Evolutionary conservation across 129 eudicot species (phyloP).

Genomic region (Kitagawia praeruptora): DNA sequence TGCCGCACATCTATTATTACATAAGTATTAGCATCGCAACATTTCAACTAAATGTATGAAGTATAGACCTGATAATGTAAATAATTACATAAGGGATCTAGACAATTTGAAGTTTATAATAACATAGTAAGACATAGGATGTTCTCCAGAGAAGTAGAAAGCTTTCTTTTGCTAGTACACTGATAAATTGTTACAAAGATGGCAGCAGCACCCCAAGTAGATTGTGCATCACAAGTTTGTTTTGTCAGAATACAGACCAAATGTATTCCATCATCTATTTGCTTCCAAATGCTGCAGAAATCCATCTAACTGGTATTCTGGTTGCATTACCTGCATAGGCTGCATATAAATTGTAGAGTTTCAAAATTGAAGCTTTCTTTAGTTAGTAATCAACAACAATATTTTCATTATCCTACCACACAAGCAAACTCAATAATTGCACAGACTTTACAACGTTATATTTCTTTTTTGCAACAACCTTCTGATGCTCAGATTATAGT

Average conservation of each 20-base stretch:
- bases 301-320: not conserved
- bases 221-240: not conserved
- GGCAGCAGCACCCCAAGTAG: conserved; percentile 7
- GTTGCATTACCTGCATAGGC: conserved; percentile 1
- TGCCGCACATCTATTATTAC: not conserved
- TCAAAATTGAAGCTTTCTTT: not conserved
- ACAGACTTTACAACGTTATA: not conserved
- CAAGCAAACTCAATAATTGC: not conserved
- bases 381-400: not conserved
- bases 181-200: not conserved
- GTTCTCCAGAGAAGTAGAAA: not conserved
- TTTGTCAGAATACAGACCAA: not conserved
- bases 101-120: not conserved
- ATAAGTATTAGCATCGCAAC: not conserved
- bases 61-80: not conserved
- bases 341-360: not conserved
- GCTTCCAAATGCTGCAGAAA: not conserved
- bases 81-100: not conserved
- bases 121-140: not conserved
- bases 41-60: not conserved
- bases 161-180: not conserved
- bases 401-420: not conserved
- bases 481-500: not conserved
- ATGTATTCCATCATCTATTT: not conserved
- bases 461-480: not conserved